phyloP scores from a whole-genome alignment of 805 yeast genomes.

The Priceomyces castillae region DNA sequence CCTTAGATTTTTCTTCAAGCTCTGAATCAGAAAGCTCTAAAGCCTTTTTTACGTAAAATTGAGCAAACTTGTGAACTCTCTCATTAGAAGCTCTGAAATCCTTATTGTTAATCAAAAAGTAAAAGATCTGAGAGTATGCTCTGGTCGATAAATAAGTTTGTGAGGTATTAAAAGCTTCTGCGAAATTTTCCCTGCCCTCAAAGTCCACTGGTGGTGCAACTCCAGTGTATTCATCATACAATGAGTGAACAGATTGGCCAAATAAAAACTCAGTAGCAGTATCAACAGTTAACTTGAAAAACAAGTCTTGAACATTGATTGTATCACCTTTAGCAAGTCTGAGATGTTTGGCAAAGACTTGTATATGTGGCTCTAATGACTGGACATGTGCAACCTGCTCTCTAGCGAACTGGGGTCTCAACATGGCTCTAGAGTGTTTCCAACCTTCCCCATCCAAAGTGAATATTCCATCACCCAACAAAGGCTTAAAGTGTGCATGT shows the following conservation, averaged over 20 bases:
- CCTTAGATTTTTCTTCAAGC: conserved; percentile 24
- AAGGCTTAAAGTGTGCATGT: conserved; percentile 27
- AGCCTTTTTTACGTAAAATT: conserved; percentile 30
- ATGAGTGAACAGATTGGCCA: conserved; percentile 32
- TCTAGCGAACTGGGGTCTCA: conserved; percentile 39
- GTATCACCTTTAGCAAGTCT: conserved; percentile 17
- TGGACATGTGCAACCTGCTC: conserved; percentile 35
- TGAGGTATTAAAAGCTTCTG: conserved; percentile 33
- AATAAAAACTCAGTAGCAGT: conserved; percentile 40
- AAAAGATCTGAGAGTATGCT: conserved; percentile 29
- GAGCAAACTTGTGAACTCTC: conserved; percentile 31
- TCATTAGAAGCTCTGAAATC: conserved; percentile 33
- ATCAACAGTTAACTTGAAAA: conserved; percentile 37
- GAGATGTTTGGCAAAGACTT: conserved; percentile 22
- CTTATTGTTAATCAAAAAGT: conserved; percentile 23
- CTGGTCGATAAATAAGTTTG: conserved; percentile 33
- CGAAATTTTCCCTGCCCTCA: conserved; percentile 20
- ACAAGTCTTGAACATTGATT: conserved; percentile 33
- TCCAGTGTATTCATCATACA: conserved; percentile 23
- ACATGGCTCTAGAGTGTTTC: conserved; percentile 35
- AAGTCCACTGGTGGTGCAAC: conserved; percentile 16
- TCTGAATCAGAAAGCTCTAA: conserved; percentile 26
- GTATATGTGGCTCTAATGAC: conserved; percentile 30
- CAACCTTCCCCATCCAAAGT: conserved; percentile 38
- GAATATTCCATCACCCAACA: conserved; percentile 39